These are phyloP conservation scores for Sicyos edulis DNA, from an alignment of 306 rosid species.

Conservation along the genomic window DNA sequence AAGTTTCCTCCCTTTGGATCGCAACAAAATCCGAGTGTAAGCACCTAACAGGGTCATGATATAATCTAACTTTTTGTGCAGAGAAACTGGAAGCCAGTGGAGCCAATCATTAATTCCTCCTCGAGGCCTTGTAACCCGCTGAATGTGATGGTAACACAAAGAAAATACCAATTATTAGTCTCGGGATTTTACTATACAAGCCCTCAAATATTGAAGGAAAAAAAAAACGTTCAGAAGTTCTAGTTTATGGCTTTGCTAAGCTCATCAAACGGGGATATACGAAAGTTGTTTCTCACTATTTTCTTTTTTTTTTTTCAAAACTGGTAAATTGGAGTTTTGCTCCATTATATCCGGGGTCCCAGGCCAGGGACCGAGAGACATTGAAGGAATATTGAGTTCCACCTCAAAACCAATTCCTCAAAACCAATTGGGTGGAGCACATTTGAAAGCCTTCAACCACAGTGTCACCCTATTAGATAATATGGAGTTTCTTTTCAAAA, in stretches of 20 bases:
- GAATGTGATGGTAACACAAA: slow-evolving; percentile 21
- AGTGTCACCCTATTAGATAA: no score
- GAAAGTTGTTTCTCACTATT: background rate
- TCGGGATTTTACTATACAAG: background rate
- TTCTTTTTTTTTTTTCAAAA: no score
- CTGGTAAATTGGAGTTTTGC: no score
- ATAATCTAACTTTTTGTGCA: slow-evolving; percentile 57
- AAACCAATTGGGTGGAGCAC: no score
- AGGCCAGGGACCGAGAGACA: no score
- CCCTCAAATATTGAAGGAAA: background rate
- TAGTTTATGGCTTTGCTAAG: background rate
- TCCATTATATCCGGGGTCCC: no score
- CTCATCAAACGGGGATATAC: background rate
- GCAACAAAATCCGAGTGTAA: slow-evolving; percentile 35
- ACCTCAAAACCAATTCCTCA: no score
- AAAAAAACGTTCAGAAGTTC: background rate
- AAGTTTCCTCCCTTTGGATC: slow-evolving; percentile 37
- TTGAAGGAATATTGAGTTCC: no score
- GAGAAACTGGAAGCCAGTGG: slow-evolving; percentile 85
- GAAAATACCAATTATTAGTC: background rate
- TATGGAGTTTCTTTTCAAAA: no score
- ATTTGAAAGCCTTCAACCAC: no score
- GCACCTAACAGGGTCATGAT: slow-evolving; percentile 37
- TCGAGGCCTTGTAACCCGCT: slow-evolving; percentile 87
- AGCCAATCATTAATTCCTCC: slow-evolving; percentile 84